Percentiles rank a stretch among this genome's conserved stretches.
phyloP scores from a whole-genome alignment of 2,329 filamentous ascomycete genomes.

The Neopestalotiopsis sp. region DNA sequence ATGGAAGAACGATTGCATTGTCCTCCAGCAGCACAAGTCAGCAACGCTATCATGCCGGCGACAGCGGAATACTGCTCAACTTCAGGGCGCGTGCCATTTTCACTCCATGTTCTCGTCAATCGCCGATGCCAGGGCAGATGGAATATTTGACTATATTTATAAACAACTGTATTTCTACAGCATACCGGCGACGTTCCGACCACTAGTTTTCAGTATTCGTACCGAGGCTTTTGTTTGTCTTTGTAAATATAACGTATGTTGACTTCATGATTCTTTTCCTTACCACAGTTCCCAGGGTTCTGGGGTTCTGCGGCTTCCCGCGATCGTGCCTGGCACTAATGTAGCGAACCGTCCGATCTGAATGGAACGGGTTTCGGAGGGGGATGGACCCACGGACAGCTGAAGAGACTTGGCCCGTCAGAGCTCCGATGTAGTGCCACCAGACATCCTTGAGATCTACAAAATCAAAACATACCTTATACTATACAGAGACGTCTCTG shows the following conservation, averaged over 20 bases:
- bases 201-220: background rate
- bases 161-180: too few relatives aligned
- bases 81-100: background rate
- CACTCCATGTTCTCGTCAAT: background rate
- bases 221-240: background rate
- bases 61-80: background rate
- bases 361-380: background rate
- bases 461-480: too few relatives aligned
- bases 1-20: background rate
- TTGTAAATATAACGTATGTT: background rate
- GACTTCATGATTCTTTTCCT: background rate
- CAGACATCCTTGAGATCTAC: too few relatives aligned
- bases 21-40: background rate
- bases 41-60: background rate
- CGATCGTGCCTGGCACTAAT: conserved; percentile 1
- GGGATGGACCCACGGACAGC: too few relatives aligned
- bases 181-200: background rate
- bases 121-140: background rate
- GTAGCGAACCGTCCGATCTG: conserved; percentile 3
- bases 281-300: background rate
- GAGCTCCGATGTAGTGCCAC: too few relatives aligned
- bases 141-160: background rate
- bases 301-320: background rate
- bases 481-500: too few relatives aligned
- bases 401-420: too few relatives aligned